phyloP scores from a whole-genome alignment of 2,329 filamentous ascomycete species.

The Dothiorella sarmentorum region DNA sequence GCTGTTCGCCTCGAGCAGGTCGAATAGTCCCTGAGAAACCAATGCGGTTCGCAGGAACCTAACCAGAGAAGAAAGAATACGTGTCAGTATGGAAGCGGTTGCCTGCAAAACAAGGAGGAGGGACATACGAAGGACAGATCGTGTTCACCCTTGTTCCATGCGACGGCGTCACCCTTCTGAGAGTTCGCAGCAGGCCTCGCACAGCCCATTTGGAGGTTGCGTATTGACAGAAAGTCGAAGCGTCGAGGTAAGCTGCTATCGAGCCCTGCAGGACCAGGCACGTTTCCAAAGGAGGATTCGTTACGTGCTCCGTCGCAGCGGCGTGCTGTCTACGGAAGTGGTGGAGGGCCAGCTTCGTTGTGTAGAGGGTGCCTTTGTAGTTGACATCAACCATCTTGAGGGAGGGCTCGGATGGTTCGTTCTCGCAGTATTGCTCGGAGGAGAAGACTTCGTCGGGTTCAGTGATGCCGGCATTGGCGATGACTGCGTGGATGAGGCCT shows the following conservation, averaged over 20 bases:
- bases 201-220: neutral
- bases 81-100: neutral
- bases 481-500: slow-evolving; percentile 45
- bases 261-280: neutral
- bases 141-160: slow-evolving; percentile 4
- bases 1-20: neutral
- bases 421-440: slow-evolving; percentile 19
- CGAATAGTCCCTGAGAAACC: neutral
- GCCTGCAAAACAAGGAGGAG: too few relatives aligned
- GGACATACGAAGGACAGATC: neutral
- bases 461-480: slow-evolving; percentile 48
- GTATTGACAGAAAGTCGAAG: neutral
- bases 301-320: neutral
- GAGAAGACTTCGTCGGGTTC: slow-evolving; percentile 39
- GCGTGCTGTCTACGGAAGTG: slow-evolving; percentile 37
- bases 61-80: neutral
- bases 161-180: neutral
- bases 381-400: slow-evolving; percentile 44
- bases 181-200: neutral
- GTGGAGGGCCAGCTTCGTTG: slow-evolving; percentile 46
- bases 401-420: slow-evolving; percentile 32
- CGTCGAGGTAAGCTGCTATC: neutral
- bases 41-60: neutral
- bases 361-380: slow-evolving; percentile 44
- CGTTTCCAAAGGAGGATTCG: neutral